Evolutionary conservation across 2,329 filamentous ascomycete species (phyloP), one percentile per base, ranked within the genome.

Genomic region (Penicillium sp.): DNA sequence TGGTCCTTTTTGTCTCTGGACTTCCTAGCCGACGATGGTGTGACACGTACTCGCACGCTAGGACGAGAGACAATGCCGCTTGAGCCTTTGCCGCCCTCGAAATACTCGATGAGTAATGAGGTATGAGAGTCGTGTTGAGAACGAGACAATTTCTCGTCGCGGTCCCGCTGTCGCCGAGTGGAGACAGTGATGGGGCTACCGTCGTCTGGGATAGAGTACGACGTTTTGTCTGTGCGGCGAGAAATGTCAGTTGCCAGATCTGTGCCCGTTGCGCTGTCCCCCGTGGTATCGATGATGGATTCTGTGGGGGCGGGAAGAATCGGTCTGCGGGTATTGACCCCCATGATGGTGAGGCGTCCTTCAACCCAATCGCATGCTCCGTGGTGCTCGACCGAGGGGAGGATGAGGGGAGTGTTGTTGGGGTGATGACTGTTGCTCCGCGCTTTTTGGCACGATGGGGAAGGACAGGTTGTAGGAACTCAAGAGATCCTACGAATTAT

Each of bases 61-160:
- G 90, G 89, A 60, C 86, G 83, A 61, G 85, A 84, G 60, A 82
- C 79, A 31, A 75, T 73, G 62, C 63, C 60, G 50, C 60, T 76
- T 75, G 60, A 76, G 45, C 61, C 76, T 49, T 79, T 90, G 55
- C 84, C 82, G 58, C 83, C 87, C 72, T 95, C 90, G 64, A 94
- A 96, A 70, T 95, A 95, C 72, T 96, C 90, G 63, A 96, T 96
- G 61, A 96, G 77, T 58, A 96, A 77, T 49, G 88, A 94, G 33
- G 90, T 95, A 73, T 95, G 89, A 40, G 88, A 95, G 61, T 80
- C 70, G 39, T 79, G 69, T 64, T 71, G 65, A 64, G 73, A 69
- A 66, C 69, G 76, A 70, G 75, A 75, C 51, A 79, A 71, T 55
- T 72, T 77, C 54, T 76, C 72, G 78, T 77, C 81, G 67, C 81